Conservation (phyloP, 768 basidiomycete species). For the Naematelia aurantialba region DNA sequence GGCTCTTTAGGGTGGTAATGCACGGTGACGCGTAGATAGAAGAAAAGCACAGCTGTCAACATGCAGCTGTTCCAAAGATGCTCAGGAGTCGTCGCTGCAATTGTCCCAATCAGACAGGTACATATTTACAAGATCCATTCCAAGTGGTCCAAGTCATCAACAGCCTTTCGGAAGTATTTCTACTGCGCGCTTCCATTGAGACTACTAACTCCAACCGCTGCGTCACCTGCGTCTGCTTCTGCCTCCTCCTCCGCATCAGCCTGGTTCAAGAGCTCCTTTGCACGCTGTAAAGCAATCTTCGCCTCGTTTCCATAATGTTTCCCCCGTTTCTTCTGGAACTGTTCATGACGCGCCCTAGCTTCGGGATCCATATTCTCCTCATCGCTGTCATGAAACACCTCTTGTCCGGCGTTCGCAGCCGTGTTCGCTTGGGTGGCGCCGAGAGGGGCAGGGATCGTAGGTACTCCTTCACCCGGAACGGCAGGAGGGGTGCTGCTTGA, state of each 20-base stretch:
- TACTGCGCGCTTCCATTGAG: background rate
- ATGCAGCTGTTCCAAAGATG: background rate
- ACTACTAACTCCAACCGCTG: background rate
- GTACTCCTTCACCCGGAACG: constrained; percentile 62
- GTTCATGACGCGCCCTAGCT: constrained; percentile 36
- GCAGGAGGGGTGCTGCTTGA: constrained; percentile 3
- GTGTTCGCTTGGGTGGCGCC: constrained; percentile 42
- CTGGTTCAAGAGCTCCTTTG: constrained; percentile 35
- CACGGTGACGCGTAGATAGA: background rate
- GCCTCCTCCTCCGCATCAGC: constrained; percentile 30
- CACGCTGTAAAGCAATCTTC: constrained; percentile 42
- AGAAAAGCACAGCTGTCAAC: background rate
- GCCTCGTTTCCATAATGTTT: constrained; percentile 50
- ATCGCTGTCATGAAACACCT: constrained; percentile 56
- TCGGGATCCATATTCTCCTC: constrained; percentile 78
- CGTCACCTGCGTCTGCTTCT: constrained; percentile 14
- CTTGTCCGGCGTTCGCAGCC: constrained; percentile 50
- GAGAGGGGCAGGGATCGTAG: constrained; percentile 32
- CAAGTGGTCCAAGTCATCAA: background rate
- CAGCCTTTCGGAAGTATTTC: background rate
- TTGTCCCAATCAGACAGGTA: background rate
- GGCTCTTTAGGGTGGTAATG: background rate
- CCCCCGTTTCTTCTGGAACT: constrained; percentile 45
- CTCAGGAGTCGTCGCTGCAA: background rate
- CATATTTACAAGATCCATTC: too few species aligned